Base-by-base conservation (phyloP, 2,329 filamentous ascomycete genomes). In the Trichoderma brevicompactum region DNA sequence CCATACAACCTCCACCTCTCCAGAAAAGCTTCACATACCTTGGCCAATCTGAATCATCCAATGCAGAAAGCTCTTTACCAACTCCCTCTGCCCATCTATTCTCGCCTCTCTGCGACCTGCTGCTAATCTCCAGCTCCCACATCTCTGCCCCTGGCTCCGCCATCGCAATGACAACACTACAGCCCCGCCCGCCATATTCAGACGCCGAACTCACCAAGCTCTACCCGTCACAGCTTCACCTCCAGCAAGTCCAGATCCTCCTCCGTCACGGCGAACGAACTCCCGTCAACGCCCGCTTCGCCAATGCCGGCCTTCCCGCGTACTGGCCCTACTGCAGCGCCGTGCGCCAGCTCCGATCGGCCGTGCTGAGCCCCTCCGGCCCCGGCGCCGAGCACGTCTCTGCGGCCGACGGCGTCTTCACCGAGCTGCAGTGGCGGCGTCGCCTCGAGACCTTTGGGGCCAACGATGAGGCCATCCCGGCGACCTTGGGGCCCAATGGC, bases 251-350 rank as follows among this genome's bases (percentile, higher is more conserved):
- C 56, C 95, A 99, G 80, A 84, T 98, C 72, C 85, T 93, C 68
- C 85, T 93, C 72, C 89, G 91, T 65, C 91, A 94, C 78, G 91
- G 91, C 79, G 87, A 89, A 80, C 89, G 94, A 65, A 94, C 90
- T 7, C 94, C 94, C 34, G 91, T 98, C 34, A 91, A 88, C 65
- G 85, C 91, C n/a, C 90, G 95, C 44, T 97, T 99, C 76, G 86
- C 91, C 74, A 95, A 94, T 79, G 85, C 86, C 54, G 87, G 87
- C 10, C 82, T 90, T n/a, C 76, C 79, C 49, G 75, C 83, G 56
- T 89, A 88, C 78, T 99, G 95, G 95, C 92, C 95, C 1, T 98
- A 97, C 79, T 99, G 95, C 79, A 85, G 86, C 69, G 87, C 89
- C 64, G 91, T 91, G 23, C 85, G 87, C 66, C 88, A 89, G 69